These are phyloP conservation scores for Basipetospora chlamydospora DNA, from an alignment of 2,329 filamentous ascomycete species.

Conservation along the genomic window DNA sequence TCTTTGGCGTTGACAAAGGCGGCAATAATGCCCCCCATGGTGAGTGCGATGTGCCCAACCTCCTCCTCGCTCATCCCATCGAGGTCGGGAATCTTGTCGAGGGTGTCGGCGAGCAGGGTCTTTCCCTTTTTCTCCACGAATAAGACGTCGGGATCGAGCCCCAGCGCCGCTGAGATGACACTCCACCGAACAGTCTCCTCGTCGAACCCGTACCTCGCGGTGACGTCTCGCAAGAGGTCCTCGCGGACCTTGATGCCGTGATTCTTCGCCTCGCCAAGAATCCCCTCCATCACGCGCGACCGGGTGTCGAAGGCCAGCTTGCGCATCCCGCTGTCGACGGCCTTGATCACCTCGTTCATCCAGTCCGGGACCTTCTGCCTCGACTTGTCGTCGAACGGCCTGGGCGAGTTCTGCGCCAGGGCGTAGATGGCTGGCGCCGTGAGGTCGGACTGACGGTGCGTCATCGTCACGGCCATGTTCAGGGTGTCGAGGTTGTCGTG, in stretches of 20 bases:
- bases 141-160: conserved; percentile 33
- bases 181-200: conserved; percentile 24
- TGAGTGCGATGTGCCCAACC: conserved; percentile 11
- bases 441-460: conserved; percentile 18
- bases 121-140: conserved; percentile 22
- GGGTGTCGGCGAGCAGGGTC: conserved; percentile 24
- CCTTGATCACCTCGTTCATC: conserved; percentile 21
- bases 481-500: conserved; percentile 26
- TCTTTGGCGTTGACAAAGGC: conserved; percentile 29
- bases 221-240: conserved; percentile 26
- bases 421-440: conserved; percentile 31
- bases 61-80: conserved; percentile 7
- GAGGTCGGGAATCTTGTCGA: conserved; percentile 18
- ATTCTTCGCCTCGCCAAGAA: conserved; percentile 19
- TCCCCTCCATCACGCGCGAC: conserved; percentile 13
- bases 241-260: conserved; percentile 19
- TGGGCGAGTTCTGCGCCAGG: conserved; percentile 15
- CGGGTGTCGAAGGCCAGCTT: conserved; percentile 12
- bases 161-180: conserved; percentile 24
- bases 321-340: conserved; percentile 15
- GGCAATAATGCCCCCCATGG: conserved; percentile 24
- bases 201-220: conserved; percentile 25
- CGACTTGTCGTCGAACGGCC: conserved; percentile 7
- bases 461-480: conserved; percentile 24
- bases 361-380: conserved; percentile 18